phyloP scores from a whole-genome alignment of 805 yeast species.

The Kurtzmaniella cleridarum region DNA sequence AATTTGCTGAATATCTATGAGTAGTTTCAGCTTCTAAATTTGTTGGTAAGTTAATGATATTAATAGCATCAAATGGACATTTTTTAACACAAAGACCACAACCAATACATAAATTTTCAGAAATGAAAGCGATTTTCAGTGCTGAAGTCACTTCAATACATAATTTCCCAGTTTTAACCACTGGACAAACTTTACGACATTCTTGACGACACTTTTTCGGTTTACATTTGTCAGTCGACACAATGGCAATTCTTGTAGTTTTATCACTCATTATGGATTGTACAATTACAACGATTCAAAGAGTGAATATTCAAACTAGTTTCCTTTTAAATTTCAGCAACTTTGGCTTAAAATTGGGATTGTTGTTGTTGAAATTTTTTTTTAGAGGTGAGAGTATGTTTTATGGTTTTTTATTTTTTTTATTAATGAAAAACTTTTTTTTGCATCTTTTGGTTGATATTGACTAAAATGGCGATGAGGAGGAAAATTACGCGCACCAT shows the following conservation, averaged over 20 bases:
- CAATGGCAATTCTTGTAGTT: slow-evolving; percentile 90
- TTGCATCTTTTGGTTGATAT: no score
- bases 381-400: slow-evolving; percentile 4
- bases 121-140: slow-evolving; percentile 88
- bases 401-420: slow-evolving; percentile 1
- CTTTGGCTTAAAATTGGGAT: slow-evolving; percentile 1
- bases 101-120: slow-evolving; percentile 93
- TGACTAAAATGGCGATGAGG: no score
- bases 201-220: slow-evolving; percentile 99
- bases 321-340: slow-evolving; percentile 12
- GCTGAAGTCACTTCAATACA: slow-evolving; percentile 95
- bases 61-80: slow-evolving; percentile 97
- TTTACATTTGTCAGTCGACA: slow-evolving; percentile 89
- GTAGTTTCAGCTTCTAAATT: slow-evolving; percentile 89
- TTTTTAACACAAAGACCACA: slow-evolving; percentile 99
- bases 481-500: no score
- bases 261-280: slow-evolving; percentile 22
- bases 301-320: background rate
- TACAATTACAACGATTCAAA: slow-evolving; percentile 1
- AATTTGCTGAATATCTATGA: slow-evolving; percentile 96
- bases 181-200: slow-evolving; percentile 96
- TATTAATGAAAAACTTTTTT: no score
- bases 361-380: slow-evolving; percentile 10
- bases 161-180: slow-evolving; percentile 93
- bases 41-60: slow-evolving; percentile 93